Evolutionary conservation across 2,329 filamentous ascomycete species (phyloP).

Genomic region (Trichoderma simmonsii): DNA sequence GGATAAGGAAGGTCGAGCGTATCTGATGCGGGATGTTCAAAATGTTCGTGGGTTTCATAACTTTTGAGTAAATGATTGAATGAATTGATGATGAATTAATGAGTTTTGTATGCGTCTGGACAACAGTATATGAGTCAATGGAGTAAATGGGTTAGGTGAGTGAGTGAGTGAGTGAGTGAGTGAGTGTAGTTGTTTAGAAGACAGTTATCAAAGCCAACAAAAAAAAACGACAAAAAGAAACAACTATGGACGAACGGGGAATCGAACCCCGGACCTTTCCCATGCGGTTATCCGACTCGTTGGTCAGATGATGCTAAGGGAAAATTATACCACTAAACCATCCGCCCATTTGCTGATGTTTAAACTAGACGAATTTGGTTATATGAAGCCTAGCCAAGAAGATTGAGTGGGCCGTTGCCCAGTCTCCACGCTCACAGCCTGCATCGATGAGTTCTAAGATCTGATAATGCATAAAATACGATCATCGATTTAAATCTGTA

Average conservation of each 20-base stretch:
- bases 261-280: slow-evolving; percentile 22
- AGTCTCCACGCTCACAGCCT: too few species aligned
- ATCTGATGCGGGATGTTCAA: neutral
- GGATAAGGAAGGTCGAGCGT: neutral
- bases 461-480: neutral
- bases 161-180: neutral
- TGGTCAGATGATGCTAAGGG: slow-evolving; percentile 18
- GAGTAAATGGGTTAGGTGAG: neutral
- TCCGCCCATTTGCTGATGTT: slow-evolving; percentile 18
- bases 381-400: neutral
- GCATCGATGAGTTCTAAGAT: neutral
- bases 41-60: neutral
- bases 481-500: neutral
- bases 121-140: neutral
- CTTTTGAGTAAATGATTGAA: neutral
- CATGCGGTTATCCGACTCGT: neutral
- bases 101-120: neutral
- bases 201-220: neutral
- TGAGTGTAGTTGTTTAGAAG: too few species aligned
- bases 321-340: slow-evolving; percentile 23
- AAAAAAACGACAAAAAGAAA: neutral
- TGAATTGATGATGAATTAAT: neutral
- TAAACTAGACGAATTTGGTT: neutral
- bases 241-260: slow-evolving; percentile 20
- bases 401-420: neutral